Evolutionary conservation across 805 yeast genomes (phyloP), one percentile per base, ranked within the genome.

Genomic region (Candida michaelii): DNA sequence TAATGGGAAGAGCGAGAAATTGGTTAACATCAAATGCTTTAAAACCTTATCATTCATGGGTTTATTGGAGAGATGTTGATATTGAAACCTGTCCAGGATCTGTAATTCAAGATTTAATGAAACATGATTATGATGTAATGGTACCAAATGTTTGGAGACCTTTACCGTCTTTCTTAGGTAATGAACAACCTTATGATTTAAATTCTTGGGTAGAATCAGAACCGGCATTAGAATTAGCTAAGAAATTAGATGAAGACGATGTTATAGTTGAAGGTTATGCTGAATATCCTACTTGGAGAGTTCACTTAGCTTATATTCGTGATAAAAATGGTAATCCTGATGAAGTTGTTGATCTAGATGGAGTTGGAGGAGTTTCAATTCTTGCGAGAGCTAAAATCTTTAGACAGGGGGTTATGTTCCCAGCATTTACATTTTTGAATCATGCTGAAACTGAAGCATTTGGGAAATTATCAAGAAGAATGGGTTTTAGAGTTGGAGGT

Each of bases 81-180:
- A 81, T 86, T 39, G 95, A 86, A 56, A 72, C 85, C n/a, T 80
- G 86, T 51, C 90, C 91, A 0, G 89, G 88, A 5, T 73, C 82
- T 31, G 83, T 86, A 37, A 77, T 86, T 47, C 82, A 86, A 61
- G 82, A 77, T 55, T 68, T 86, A 64, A 85, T 86, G 91, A 73
- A 76, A 48, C 69, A 63, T 42, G 76, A 77, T 49, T 82, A 73
- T 56, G 95, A 86, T 56, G 85, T 86, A 12, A 72, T 86, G 60
- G 82, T 84, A 30, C 95, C 89, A 21, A 89, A 93, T 57, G 97
- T 93, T 25, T 93, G 99, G 99, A 76, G 99, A 54, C 99, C 98
- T 2, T 73, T 93, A 47, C 99, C 99, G 2, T 84, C 82, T 35
- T 93, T 90, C 65, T 76, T 93, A 48, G 95, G 93, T 14, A 79